Percentiles rank a stretch among this genome's conserved stretches.
phyloP scores from a whole-genome alignment of 2,329 filamentous ascomycete genomes.

The Trichoderma simmonsii region DNA sequence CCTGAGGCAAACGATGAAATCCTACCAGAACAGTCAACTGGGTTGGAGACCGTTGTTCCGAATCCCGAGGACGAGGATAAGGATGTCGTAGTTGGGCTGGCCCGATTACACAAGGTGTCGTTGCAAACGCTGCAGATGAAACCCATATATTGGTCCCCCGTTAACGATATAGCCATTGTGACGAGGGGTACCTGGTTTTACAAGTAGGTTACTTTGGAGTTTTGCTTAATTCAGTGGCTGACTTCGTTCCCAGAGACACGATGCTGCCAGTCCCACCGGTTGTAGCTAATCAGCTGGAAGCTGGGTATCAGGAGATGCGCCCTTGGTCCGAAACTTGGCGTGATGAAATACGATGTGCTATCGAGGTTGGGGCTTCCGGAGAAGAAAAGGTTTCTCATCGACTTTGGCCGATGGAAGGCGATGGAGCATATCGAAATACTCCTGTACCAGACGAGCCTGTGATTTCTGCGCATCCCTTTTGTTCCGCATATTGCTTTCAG shows the following conservation, averaged over 20 bases:
- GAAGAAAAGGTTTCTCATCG: constrained; percentile 87
- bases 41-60: constrained; percentile 5
- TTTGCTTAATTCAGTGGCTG: constrained; percentile 13
- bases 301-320: constrained; percentile 80
- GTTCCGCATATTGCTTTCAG: constrained; percentile 56
- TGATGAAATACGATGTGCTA: constrained; percentile 84
- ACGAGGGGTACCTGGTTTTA: constrained; percentile 96
- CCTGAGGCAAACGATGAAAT: constrained; percentile 9
- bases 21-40: constrained; percentile 14
- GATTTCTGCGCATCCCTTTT: constrained; percentile 55
- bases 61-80: constrained; percentile 30
- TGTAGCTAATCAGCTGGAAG: constrained; percentile 88
- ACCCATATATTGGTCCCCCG: constrained; percentile 95
- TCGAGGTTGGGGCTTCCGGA: constrained; percentile 83
- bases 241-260: constrained; percentile 56
- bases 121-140: constrained; percentile 84
- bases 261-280: constrained; percentile 85
- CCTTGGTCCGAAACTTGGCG: constrained; percentile 91
- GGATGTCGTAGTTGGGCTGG: constrained; percentile 81
- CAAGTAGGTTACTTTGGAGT: constrained; percentile 43
- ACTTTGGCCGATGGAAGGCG: constrained; percentile 67
- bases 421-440: constrained; percentile 22
- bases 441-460: constrained; percentile 32
- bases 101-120: constrained; percentile 84
- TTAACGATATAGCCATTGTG: constrained; percentile 83